These are phyloP conservation scores for Pythium brassicae DNA, from an alignment of 352 stramenopile species.

Conservation along the genomic window DNA sequence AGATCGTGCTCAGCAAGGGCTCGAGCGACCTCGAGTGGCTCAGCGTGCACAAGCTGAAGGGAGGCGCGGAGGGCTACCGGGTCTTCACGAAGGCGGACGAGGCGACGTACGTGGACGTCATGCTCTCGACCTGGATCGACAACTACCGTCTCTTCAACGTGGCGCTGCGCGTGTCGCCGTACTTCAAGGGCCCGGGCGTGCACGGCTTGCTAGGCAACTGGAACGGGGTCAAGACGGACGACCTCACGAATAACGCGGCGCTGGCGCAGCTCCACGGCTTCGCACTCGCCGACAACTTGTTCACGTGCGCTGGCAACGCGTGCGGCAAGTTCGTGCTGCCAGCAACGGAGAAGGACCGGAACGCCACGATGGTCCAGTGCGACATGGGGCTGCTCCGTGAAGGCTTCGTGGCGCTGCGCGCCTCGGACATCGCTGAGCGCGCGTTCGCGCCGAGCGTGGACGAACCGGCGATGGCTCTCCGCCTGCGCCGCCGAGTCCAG, in stretches of 20 bases:
- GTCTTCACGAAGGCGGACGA: conserved; percentile 21
- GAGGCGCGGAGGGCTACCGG: conserved; percentile 20
- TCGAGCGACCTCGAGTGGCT: conserved; percentile 21
- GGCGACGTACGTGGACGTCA: conserved; percentile 28
- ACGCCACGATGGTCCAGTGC: conserved; percentile 2
- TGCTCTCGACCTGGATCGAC: conserved; percentile 19
- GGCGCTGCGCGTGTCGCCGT: conserved; percentile 19
- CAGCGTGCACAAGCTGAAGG: conserved; percentile 18
- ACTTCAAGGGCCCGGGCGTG: conserved; percentile 20
- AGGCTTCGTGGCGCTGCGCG: background rate
- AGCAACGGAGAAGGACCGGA: conserved; percentile 18
- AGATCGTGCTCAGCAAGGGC: conserved; percentile 19
- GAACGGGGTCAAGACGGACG: conserved; percentile 21
- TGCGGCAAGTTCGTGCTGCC: conserved; percentile 17
- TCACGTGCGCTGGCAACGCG: conserved; percentile 19
- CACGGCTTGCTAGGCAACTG: conserved; percentile 26
- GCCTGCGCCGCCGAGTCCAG: background rate
- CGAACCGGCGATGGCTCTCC: background rate
- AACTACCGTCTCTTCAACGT: conserved; percentile 26
- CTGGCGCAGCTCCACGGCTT: conserved; percentile 18
- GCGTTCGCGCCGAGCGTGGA: conserved; percentile 2
- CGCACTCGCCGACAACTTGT: conserved; percentile 18
- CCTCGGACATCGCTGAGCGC: background rate
- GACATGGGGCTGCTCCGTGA: conserved; percentile 9
- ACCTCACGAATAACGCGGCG: conserved; percentile 15